Base-by-base conservation (phyloP, 441 rosid genomes). In the Gossypium lobatum region DNA sequence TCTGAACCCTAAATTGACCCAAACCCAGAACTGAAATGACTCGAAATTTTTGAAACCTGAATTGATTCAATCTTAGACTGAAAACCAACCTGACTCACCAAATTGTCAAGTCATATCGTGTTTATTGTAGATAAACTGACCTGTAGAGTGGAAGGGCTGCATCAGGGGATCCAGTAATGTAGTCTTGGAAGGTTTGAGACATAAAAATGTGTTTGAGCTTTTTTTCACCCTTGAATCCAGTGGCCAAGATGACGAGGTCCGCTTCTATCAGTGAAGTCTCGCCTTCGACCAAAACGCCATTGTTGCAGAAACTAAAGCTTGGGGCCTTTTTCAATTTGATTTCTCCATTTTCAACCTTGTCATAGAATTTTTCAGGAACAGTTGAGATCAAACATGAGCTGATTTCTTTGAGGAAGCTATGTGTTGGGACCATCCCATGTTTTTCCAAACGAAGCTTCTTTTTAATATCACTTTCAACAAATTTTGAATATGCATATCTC, bases 111-210 rank as follows among this genome's bases (percentile, higher is more conserved):
- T 1, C 2, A 37, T 37, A 37, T 37, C 2, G 11, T 37, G 63
- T n/a, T 58, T 21, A 58, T 21, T 25, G 17, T 13, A 3, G 34
- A 11, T 59, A 58, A 37, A 58, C 31, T 58, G 20, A 85, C 89
- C 92, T 85, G 82, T 72, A 88, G n/a, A 87, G 85, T 6, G 87
- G 88, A 75, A 82, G 17, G 46, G 80, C 11, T 31, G 85, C 78
- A 73, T 70, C 54, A 3, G 81, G 74, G 8, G 87, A 68, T 42
- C 85, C 86, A 10, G 37, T 17, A 8, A 85, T 80, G 75, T 60
- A 69, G 9, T 83, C 60, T 39, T 75, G 76, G 39, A 83, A 82
- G 4, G 48, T 63, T 17, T 31, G 50, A 0, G 84, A 85, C 48
- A 55, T 61, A 39, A 87, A 87, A n/a, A 83, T 79, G 67, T 83